These are phyloP conservation scores for Pluteus cervinus DNA, from an alignment of 768 basidiomycete species.

Conservation along the genomic window DNA sequence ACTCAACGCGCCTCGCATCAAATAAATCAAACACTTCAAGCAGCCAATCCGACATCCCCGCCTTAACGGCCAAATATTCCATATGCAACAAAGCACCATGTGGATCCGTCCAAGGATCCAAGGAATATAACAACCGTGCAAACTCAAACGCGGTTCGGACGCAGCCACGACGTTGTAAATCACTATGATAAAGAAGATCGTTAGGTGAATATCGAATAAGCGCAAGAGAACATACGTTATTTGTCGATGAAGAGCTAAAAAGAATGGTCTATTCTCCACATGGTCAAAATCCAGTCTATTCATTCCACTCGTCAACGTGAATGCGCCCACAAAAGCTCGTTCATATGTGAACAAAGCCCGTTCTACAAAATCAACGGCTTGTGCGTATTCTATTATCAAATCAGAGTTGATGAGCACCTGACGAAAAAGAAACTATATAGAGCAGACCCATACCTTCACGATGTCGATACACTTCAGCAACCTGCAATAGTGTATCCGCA, in stretches of 20 bases:
- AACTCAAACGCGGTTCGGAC: constrained; percentile 90
- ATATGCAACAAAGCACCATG: constrained; percentile 81
- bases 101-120: constrained; percentile 87
- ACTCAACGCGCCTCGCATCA: constrained; percentile 16
- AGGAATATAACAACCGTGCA: constrained; percentile 73
- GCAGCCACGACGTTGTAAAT: constrained; percentile 85
- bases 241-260: constrained; percentile 80
- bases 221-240: constrained; percentile 49
- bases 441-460: constrained; percentile 60
- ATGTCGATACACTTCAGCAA: constrained; percentile 80
- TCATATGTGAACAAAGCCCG: constrained; percentile 94
- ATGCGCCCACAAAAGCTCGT: constrained; percentile 79
- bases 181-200: constrained; percentile 33
- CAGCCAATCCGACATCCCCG: constrained; percentile 77
- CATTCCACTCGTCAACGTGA: constrained; percentile 75
- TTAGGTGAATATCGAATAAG: not conserved
- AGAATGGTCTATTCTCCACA: constrained; percentile 92
- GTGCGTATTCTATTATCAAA: constrained; percentile 56
- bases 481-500: constrained; percentile 83
- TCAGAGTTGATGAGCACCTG: not conserved
- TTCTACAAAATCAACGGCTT: constrained; percentile 84
- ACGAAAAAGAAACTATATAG: not conserved
- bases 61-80: constrained; percentile 81
- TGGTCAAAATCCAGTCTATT: constrained; percentile 85
- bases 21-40: constrained; percentile 58